Percentiles rank a stretch among this genome's conserved stretches.
Evolutionary conservation across 768 basidiomycete genomes (phyloP).

Genomic region (Termitomyces sp.): DNA sequence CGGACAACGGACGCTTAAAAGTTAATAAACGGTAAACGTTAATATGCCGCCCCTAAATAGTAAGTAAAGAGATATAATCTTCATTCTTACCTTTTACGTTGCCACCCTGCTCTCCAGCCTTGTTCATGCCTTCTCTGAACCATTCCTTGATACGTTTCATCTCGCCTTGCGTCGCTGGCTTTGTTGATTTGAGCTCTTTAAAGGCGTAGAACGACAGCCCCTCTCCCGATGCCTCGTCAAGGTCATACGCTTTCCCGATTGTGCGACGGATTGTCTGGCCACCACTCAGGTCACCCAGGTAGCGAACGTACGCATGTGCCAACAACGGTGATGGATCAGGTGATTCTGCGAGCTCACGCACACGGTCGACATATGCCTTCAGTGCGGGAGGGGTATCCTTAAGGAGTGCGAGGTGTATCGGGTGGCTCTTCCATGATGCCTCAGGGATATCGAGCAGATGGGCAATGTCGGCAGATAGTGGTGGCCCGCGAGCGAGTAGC

Average conservation of each 20-base stretch:
- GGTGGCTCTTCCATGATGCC: conserved; percentile 52
- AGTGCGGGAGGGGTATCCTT: conserved; percentile 46
- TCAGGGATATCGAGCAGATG: conserved; percentile 52
- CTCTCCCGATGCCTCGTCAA: conserved; percentile 47
- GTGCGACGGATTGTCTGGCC: conserved; percentile 67
- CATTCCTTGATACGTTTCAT: conserved; percentile 74
- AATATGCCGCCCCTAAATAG: background rate
- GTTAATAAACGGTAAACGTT: background rate
- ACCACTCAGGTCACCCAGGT: conserved; percentile 77
- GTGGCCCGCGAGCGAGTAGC: conserved; percentile 57
- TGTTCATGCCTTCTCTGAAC: conserved; percentile 56
- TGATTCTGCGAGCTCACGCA: conserved; percentile 43
- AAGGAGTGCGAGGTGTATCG: conserved; percentile 45
- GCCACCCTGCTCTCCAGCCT: conserved; percentile 37
- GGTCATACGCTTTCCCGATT: conserved; percentile 63
- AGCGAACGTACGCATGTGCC: conserved; percentile 80
- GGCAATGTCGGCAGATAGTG: conserved; percentile 65
- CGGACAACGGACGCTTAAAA: conserved; percentile 37
- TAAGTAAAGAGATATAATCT: background rate
- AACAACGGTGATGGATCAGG: conserved; percentile 52
- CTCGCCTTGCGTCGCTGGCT: conserved; percentile 48
- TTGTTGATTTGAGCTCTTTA: conserved; percentile 46
- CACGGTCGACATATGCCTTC: conserved; percentile 47
- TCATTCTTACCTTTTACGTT: conserved; percentile 37
- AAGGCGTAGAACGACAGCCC: conserved; percentile 71